These are phyloP conservation scores for Cerioporus squamosus DNA, from an alignment of 1,284 basidiomycete species.

Conservation along the genomic window DNA sequence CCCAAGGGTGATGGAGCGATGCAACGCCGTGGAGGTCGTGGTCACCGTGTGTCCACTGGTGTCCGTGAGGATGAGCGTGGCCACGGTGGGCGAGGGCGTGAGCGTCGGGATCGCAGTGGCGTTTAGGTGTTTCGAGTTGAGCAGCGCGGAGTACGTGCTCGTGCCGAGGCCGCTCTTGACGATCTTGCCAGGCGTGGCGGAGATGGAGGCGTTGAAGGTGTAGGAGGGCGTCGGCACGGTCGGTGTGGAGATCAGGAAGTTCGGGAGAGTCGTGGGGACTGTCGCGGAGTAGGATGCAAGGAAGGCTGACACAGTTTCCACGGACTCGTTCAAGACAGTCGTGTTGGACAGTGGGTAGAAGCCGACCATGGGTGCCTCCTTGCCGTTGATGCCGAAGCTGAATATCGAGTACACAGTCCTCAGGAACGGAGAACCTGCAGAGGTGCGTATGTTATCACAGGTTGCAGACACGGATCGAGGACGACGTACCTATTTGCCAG, in stretches of 20 bases:
- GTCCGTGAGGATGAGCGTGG: slow-evolving; percentile 42
- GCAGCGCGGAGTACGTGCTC: slow-evolving; percentile 68
- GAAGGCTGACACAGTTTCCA: slow-evolving; percentile 52
- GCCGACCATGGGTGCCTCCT: slow-evolving; percentile 76
- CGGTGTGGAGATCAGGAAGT: slow-evolving; percentile 72
- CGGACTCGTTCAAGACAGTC: slow-evolving; percentile 44
- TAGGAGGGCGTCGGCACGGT: slow-evolving; percentile 70
- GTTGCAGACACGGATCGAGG: not conserved
- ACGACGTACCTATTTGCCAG: slow-evolving; percentile 75
- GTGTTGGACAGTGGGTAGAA: slow-evolving; percentile 63
- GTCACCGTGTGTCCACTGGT: slow-evolving; percentile 37
- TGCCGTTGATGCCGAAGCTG: slow-evolving; percentile 74
- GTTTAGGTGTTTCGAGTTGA: slow-evolving; percentile 35
- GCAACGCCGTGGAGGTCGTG: slow-evolving; percentile 33
- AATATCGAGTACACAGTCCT: slow-evolving; percentile 84
- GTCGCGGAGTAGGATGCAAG: slow-evolving; percentile 69
- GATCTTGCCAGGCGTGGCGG: slow-evolving; percentile 56
- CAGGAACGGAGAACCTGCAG: slow-evolving; percentile 73
- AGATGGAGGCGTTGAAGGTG: slow-evolving; percentile 70
- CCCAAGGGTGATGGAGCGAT: slow-evolving; percentile 39
- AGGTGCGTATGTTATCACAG: not conserved
- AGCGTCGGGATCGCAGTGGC: slow-evolving; percentile 39
- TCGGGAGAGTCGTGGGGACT: slow-evolving; percentile 75
- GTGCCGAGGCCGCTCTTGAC: slow-evolving; percentile 64
- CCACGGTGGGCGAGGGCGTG: slow-evolving; percentile 36